Evolutionary conservation across 2,329 filamentous ascomycete species (phyloP).

Genomic region (Penicillium occitanis): DNA sequence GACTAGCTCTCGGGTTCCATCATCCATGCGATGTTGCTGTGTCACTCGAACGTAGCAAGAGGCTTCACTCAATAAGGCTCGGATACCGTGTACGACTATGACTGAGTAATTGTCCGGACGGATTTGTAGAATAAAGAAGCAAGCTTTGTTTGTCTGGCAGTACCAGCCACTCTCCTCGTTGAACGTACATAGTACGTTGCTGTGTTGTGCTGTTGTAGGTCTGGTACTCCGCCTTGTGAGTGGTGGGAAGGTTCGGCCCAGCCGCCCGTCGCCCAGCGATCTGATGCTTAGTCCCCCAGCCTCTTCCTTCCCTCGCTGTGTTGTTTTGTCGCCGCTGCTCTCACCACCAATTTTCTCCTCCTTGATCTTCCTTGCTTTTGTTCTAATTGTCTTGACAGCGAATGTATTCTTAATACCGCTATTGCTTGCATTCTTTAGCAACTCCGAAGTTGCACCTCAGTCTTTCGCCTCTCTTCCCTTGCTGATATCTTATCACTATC

Average conservation of each 20-base stretch:
- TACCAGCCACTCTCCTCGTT: conserved; percentile 17
- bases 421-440: conserved; percentile 1
- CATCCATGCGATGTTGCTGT: conserved; percentile 3
- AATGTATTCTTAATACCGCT: background rate
- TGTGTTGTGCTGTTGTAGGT: background rate
- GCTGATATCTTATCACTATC: conserved; percentile 4
- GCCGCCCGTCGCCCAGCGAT: conserved; percentile 21
- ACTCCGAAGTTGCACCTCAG: conserved; percentile 8
- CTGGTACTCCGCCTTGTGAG: conserved; percentile 7
- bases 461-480: background rate
- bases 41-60: conserved; percentile 6
- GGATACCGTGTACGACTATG: background rate
- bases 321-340: conserved; percentile 1
- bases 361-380: background rate
- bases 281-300: conserved; percentile 17
- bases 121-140: background rate
- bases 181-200: background rate
- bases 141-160: background rate
- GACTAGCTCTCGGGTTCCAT: background rate
- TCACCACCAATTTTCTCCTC: conserved; percentile 1
- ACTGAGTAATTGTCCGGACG: background rate
- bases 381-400: background rate
- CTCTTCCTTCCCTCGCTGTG: conserved; percentile 10
- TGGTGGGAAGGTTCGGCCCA: conserved; percentile 23
- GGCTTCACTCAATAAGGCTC: background rate